These are phyloP conservation scores for Pichia thaimueangensis DNA, from an alignment of 805 yeast species.

Conservation along the genomic window DNA sequence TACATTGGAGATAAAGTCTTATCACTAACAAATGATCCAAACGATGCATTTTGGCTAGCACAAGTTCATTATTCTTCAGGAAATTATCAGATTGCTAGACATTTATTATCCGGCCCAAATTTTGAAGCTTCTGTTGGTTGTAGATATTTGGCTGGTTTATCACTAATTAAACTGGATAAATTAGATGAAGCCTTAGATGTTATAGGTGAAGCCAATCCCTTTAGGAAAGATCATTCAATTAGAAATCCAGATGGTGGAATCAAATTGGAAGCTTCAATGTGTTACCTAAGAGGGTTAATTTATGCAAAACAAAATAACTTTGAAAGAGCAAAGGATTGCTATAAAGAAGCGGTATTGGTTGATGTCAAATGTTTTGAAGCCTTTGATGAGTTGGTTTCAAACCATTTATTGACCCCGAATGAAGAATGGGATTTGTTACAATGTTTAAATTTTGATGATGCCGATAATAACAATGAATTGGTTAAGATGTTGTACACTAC, in stretches of 20 bases:
- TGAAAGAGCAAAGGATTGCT: conserved; percentile 80
- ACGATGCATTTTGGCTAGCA: conserved; percentile 95
- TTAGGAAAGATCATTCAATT: conserved; percentile 33
- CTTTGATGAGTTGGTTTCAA: conserved; percentile 66
- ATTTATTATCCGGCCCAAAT: conserved; percentile 51
- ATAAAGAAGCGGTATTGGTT: conserved; percentile 75
- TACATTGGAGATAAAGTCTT: conserved; percentile 88
- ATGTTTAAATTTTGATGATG: conserved; percentile 58
- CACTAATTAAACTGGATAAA: conserved; percentile 61
- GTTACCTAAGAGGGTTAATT: conserved; percentile 76
- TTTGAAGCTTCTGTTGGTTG: conserved; percentile 65
- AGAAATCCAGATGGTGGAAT: conserved; percentile 73
- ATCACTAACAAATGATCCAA: conserved; percentile 76
- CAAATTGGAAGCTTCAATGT: conserved; percentile 79
- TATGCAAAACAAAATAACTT: conserved; percentile 79
- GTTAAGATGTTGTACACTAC: conserved; percentile 72
- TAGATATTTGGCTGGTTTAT: conserved; percentile 70
- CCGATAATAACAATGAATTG: conserved; percentile 76
- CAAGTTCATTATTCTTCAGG: conserved; percentile 79
- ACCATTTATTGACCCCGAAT: conserved; percentile 68
- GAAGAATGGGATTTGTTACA: conserved; percentile 83
- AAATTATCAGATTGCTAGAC: conserved; percentile 72
- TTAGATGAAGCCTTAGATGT: conserved; percentile 88
- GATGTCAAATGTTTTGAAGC: conserved; percentile 95
- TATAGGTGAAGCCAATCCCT: conserved; percentile 78